phyloP scores from a whole-genome alignment of 768 basidiomycete species.

The Brasilioporus rufonigricans region DNA sequence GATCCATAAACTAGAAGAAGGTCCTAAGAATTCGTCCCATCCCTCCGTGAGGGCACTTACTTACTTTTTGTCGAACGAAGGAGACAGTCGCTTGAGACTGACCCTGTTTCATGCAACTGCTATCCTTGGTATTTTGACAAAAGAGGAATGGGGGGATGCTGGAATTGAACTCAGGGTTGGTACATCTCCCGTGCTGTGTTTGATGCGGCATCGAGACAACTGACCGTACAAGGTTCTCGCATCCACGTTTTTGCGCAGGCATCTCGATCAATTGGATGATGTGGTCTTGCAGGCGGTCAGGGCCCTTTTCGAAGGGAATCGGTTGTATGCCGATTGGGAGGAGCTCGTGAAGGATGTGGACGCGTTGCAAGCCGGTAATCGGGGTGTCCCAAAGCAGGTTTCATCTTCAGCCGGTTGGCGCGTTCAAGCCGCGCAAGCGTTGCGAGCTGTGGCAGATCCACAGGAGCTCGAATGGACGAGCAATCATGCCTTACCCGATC shows the following conservation, averaged over 20 bases:
- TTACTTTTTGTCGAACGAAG: constrained; percentile 26
- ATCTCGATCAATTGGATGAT: constrained; percentile 29
- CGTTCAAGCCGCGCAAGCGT: constrained; percentile 24
- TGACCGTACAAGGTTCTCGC: constrained; percentile 22
- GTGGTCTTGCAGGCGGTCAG: constrained; percentile 22
- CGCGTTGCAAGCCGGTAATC: not conserved
- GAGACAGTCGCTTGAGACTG: constrained; percentile 28
- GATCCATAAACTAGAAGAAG: constrained; percentile 42
- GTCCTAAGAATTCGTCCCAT: constrained; percentile 28
- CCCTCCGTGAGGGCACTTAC: constrained; percentile 13
- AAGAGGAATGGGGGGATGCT: constrained; percentile 38
- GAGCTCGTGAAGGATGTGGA: constrained; percentile 15
- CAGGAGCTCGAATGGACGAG: constrained; percentile 55
- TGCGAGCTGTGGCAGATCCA: constrained; percentile 43
- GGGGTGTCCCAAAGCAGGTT: not conserved
- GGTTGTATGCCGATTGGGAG: constrained; percentile 12
- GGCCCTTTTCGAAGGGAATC: constrained; percentile 19
- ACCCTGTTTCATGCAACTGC: constrained; percentile 31
- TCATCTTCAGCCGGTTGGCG: constrained; percentile 18
- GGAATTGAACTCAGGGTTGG: constrained; percentile 34
- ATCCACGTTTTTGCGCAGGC: constrained; percentile 30
- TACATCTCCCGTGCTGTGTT: constrained; percentile 3
- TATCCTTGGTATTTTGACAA: constrained; percentile 39
- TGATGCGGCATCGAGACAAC: not conserved
- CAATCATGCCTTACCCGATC: constrained; percentile 41